Evolutionary conservation across 805 yeast species (phyloP).

Genomic region (Blastobotrys attinorum): DNA sequence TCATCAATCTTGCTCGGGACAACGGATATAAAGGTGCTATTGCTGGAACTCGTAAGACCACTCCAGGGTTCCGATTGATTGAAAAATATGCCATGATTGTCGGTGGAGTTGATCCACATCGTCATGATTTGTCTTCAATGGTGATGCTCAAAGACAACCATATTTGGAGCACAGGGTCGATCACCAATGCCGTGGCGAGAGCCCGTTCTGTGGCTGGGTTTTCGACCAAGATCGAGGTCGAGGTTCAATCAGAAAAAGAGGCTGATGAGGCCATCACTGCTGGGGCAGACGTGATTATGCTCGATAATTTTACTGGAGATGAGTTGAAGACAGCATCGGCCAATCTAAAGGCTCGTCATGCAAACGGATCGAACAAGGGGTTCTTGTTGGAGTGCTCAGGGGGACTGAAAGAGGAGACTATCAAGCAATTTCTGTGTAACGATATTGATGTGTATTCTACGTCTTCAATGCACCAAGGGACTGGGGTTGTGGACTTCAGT

Average conservation of each 20-base stretch:
- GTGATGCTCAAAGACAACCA: slow-evolving; percentile 96
- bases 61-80: slow-evolving; percentile 83
- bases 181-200: slow-evolving; percentile 67
- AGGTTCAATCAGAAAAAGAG: slow-evolving; percentile 74
- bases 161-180: slow-evolving; percentile 87
- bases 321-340: slow-evolving; percentile 59
- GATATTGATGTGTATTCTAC: slow-evolving; percentile 88
- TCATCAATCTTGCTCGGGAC: slow-evolving; percentile 53
- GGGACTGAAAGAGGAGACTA: slow-evolving; percentile 68
- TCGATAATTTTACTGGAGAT: slow-evolving; percentile 74
- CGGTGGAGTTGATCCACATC: slow-evolving; percentile 89
- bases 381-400: slow-evolving; percentile 88
- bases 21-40: slow-evolving; percentile 73
- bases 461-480: slow-evolving; percentile 88
- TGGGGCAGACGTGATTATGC: slow-evolving; percentile 94
- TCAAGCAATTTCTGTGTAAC: slow-evolving; percentile 56
- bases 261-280: slow-evolving; percentile 90
- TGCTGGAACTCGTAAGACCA: slow-evolving; percentile 96
- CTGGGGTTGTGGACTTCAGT: slow-evolving; percentile 72
- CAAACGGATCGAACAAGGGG: slow-evolving; percentile 19
- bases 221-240: slow-evolving; percentile 85
- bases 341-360: slow-evolving; percentile 51
- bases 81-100: slow-evolving; percentile 94
- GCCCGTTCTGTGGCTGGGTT: slow-evolving; percentile 85
- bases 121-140: slow-evolving; percentile 89